Evolutionary conservation across 768 basidiomycete species (phyloP).

Genomic region (Lactarius hengduanensis): DNA sequence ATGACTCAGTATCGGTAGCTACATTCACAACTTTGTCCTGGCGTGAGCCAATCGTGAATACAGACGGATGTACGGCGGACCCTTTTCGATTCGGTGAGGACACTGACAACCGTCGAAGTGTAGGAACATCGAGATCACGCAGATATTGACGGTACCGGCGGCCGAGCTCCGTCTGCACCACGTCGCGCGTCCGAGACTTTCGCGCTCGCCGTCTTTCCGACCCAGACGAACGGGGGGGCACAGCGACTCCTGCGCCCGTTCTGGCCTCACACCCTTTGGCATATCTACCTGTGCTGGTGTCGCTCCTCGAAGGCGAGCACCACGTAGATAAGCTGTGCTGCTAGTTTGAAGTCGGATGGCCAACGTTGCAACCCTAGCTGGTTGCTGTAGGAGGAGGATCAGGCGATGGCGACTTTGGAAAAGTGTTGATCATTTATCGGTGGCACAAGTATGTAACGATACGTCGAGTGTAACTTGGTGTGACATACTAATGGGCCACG

Average conservation of each 20-base stretch:
- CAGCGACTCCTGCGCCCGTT: slow-evolving; percentile 12
- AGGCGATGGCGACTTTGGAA: slow-evolving; percentile 67
- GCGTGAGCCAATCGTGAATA: too few species aligned
- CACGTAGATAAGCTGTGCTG: slow-evolving; percentile 71
- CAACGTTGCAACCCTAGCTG: slow-evolving; percentile 72
- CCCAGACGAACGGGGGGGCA: slow-evolving; percentile 32
- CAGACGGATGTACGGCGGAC: too few species aligned
- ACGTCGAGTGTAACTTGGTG: slow-evolving; percentile 6
- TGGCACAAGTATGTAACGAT: slow-evolving; percentile 34
- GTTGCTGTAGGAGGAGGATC: slow-evolving; percentile 57
- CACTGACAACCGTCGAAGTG: too few species aligned
- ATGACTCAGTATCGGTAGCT: not conserved
- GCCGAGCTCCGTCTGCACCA: slow-evolving; percentile 18
- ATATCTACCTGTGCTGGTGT: slow-evolving; percentile 55
- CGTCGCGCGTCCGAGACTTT: slow-evolving; percentile 43
- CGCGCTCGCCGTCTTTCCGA: slow-evolving; percentile 56
- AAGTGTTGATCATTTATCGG: slow-evolving; percentile 75
- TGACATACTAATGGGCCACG: not conserved
- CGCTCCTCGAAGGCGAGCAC: slow-evolving; percentile 82
- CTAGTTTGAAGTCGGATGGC: slow-evolving; percentile 82
- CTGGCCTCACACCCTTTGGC: slow-evolving; percentile 30
- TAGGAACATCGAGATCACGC: slow-evolving; percentile 22
- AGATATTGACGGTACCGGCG: slow-evolving; percentile 12
- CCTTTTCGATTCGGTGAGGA: too few species aligned
- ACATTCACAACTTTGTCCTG: too few species aligned